Percentiles rank a stretch among this genome's conserved stretches.
Conservation (phyloP, 73 alveolate species). For the Durusdinium trenchii region DNA sequence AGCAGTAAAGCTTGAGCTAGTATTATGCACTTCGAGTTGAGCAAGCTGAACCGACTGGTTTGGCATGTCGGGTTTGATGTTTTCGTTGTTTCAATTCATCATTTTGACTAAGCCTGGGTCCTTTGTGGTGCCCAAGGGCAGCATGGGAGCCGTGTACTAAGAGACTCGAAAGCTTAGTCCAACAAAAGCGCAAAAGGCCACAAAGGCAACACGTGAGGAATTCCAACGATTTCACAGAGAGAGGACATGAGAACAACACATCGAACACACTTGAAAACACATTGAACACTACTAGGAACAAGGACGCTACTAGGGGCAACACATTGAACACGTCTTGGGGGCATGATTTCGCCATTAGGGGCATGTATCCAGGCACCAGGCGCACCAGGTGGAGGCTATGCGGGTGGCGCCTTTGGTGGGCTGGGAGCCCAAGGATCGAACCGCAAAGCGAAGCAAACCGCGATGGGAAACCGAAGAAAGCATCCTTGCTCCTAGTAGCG, state of each 20-base stretch:
- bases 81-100: background rate
- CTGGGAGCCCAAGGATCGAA: background rate
- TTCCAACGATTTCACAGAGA: background rate
- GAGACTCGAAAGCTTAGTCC: background rate
- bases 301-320: no score
- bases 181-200: no score
- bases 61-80: background rate
- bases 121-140: conserved; percentile 51
- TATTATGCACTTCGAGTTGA: no score
- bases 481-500: no score
- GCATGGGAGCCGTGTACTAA: background rate
- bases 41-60: no score
- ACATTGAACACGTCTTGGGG: no score
- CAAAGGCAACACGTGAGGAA: no score
- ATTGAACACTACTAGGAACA: no score
- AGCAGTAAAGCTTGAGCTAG: background rate
- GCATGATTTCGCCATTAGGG: background rate
- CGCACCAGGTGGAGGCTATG: conserved; percentile 37
- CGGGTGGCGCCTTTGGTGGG: conserved; percentile 41
- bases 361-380: background rate
- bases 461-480: no score
- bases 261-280: background rate
- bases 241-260: background rate
- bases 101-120: conserved; percentile 1
- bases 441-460: no score